phyloP scores from a whole-genome alignment of 2,329 filamentous ascomycete species.

The Epicoccum sorghinum region DNA sequence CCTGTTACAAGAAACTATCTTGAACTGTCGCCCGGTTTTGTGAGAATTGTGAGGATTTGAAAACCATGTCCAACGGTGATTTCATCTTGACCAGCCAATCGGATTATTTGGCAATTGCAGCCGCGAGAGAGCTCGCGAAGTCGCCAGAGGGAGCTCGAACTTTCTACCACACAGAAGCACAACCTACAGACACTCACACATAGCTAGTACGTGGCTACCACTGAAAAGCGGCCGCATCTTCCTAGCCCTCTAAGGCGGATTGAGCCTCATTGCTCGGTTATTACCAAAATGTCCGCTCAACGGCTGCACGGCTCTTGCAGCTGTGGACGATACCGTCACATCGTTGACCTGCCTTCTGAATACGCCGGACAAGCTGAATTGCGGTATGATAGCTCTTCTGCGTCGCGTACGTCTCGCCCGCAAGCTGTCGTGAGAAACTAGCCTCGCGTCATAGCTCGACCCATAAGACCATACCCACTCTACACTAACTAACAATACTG shows the following conservation, averaged over 20 bases:
- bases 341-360: constrained; percentile 70
- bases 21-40: no score
- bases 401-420: constrained; percentile 69
- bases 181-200: constrained; percentile 10
- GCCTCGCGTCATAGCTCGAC: constrained; percentile 20
- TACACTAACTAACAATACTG: constrained; percentile 8
- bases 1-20: no score
- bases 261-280: not conserved
- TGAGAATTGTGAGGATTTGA: not conserved
- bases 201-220: constrained; percentile 1
- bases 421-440: not conserved
- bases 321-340: constrained; percentile 85
- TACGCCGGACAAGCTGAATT: constrained; percentile 67
- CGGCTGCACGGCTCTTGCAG: constrained; percentile 78
- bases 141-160: constrained; percentile 15
- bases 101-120: not conserved
- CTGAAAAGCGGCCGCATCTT: not conserved
- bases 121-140: constrained; percentile 6
- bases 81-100: constrained; percentile 4
- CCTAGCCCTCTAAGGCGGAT: not conserved
- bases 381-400: constrained; percentile 70
- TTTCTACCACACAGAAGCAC: constrained; percentile 7
- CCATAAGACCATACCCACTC: not conserved
- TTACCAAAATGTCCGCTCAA: constrained; percentile 42
- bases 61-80: constrained; percentile 7